phyloP scores from a whole-genome alignment of 495 filamentous ascomycete genomes.

The Hyaloscypha finlandica region DNA sequence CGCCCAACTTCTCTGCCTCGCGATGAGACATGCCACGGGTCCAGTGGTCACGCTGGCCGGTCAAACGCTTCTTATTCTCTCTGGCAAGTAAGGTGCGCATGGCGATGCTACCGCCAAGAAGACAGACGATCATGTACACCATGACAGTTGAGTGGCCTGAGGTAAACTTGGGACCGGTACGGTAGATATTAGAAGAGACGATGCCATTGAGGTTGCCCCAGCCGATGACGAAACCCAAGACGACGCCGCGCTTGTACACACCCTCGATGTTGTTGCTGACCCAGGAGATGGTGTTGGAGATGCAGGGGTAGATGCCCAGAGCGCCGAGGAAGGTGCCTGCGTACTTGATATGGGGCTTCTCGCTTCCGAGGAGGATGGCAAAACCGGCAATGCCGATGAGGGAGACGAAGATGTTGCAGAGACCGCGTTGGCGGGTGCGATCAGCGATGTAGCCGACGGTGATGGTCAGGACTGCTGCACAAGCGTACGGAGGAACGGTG shows the following conservation, averaged over 20 bases:
- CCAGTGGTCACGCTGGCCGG: conserved; percentile 70
- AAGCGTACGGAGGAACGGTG: conserved; percentile 87
- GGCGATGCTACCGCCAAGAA: conserved; percentile 56
- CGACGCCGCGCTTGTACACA: conserved; percentile 88
- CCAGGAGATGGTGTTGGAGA: conserved; percentile 93
- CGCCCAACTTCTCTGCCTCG: conserved; percentile 67
- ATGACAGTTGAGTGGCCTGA: conserved; percentile 50
- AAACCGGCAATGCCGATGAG: conserved; percentile 78
- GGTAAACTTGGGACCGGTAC: conserved; percentile 44
- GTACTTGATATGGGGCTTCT: conserved; percentile 68
- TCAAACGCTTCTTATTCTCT: conserved; percentile 62
- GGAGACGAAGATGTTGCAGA: conserved; percentile 77
- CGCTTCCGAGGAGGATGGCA: conserved; percentile 67
- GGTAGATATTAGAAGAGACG: conserved; percentile 72
- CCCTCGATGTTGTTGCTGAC: conserved; percentile 88
- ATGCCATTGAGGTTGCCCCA: conserved; percentile 95
- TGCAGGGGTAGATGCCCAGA: conserved; percentile 87
- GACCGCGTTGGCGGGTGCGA: conserved; percentile 71
- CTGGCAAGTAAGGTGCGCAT: conserved; percentile 64
- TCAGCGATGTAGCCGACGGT: conserved; percentile 77
- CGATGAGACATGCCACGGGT: conserved; percentile 58
- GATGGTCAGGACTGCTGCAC: conserved; percentile 76
- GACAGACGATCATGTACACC: conserved; percentile 49
- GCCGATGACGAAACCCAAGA: conserved; percentile 83
- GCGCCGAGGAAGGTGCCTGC: conserved; percentile 85